Conservation (phyloP, 2,329 filamentous ascomycete genomes). For the Colletotrichum sidae region DNA sequence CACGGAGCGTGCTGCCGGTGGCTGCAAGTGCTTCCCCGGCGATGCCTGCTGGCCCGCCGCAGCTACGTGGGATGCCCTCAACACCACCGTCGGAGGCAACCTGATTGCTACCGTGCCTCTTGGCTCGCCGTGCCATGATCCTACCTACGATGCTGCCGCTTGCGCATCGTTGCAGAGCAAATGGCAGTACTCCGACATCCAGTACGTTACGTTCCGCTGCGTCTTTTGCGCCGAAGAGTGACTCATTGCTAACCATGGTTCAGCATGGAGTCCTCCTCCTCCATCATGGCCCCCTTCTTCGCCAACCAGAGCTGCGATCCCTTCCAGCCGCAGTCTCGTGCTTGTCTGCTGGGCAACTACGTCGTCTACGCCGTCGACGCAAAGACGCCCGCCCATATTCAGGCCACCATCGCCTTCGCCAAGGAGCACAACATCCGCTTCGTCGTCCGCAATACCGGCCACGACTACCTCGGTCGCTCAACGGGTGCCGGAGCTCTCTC, state of each 20-base stretch:
- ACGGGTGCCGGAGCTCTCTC: constrained; percentile 62
- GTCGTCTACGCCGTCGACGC: constrained; percentile 53
- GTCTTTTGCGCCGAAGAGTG: not conserved
- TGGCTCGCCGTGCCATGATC: constrained; percentile 57
- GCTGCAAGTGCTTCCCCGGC: constrained; percentile 60
- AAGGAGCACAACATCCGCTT: constrained; percentile 58
- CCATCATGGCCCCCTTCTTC: constrained; percentile 53
- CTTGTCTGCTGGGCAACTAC: constrained; percentile 58
- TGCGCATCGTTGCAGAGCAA: constrained; percentile 55
- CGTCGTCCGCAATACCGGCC: constrained; percentile 64
- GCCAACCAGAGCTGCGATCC: constrained; percentile 56
- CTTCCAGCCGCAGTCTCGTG: constrained; percentile 50
- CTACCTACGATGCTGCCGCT: constrained; percentile 55
- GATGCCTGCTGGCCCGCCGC: constrained; percentile 62
- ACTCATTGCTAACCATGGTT: not conserved
- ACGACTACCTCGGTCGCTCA: constrained; percentile 64
- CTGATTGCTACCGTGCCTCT: constrained; percentile 62
- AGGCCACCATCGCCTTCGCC: constrained; percentile 47
- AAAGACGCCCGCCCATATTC: constrained; percentile 45
- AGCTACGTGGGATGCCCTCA: constrained; percentile 57
- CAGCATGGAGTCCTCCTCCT: constrained; percentile 52
- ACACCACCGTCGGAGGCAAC: constrained; percentile 59
- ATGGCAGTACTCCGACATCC: constrained; percentile 59
- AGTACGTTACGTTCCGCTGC: constrained; percentile 49
- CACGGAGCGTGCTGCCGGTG: constrained; percentile 48